These are phyloP conservation scores for Yamadazyma sp. DNA, from an alignment of 805 yeast species.

Conservation along the genomic window DNA sequence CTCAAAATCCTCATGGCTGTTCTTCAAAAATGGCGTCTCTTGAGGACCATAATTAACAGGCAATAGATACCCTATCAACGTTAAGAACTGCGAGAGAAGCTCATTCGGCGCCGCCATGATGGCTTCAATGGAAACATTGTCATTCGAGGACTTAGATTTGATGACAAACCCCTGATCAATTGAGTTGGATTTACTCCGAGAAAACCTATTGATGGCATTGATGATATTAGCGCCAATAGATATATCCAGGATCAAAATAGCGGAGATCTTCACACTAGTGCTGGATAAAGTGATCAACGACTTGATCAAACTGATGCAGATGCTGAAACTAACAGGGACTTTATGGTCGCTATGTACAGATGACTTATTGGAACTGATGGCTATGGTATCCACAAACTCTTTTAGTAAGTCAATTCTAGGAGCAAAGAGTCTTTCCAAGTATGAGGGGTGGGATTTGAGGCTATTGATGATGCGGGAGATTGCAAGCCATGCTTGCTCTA, in stretches of 20 bases:
- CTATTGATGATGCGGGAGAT: slow-evolving; percentile 57
- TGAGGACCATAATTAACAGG: slow-evolving; percentile 45
- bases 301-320: slow-evolving; percentile 42
- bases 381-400: slow-evolving; percentile 24
- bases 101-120: slow-evolving; percentile 73
- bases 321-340: slow-evolving; percentile 30
- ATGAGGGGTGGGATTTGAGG: slow-evolving; percentile 42
- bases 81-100: slow-evolving; percentile 53
- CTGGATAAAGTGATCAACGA: slow-evolving; percentile 47
- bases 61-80: slow-evolving; percentile 55
- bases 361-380: slow-evolving; percentile 27
- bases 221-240: slow-evolving; percentile 48
- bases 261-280: slow-evolving; percentile 42
- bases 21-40: slow-evolving; percentile 31
- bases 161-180: slow-evolving; percentile 1
- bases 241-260: slow-evolving; percentile 46
- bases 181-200: slow-evolving; percentile 24
- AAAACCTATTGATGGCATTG: slow-evolving; percentile 51
- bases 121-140: slow-evolving; percentile 56
- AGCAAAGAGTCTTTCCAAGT: slow-evolving; percentile 45
- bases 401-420: slow-evolving; percentile 21
- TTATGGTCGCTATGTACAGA: slow-evolving; percentile 15
- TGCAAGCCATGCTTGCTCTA: slow-evolving; percentile 66
- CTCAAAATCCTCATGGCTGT: slow-evolving; percentile 20
- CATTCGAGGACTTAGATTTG: slow-evolving; percentile 9